A percentile compares a stretch with the other conserved stretches of the same genome.
phyloP scores from a whole-genome alignment of 805 yeast species.

The Geotrichum ghanense region DNA sequence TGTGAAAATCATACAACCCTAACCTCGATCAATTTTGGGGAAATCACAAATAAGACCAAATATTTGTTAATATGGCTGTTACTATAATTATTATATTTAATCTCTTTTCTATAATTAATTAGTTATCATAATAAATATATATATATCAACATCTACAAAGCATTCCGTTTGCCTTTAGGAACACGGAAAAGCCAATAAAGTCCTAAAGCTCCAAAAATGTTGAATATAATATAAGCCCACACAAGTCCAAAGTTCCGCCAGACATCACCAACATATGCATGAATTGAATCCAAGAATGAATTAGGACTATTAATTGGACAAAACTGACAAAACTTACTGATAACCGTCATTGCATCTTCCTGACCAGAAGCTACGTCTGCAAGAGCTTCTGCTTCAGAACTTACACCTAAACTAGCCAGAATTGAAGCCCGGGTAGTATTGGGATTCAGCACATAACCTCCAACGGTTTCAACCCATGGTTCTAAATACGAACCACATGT shows the following conservation, averaged over 20 bases:
- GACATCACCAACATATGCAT: conserved; percentile 24
- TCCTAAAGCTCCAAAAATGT: conserved; percentile 33
- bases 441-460: conserved; percentile 38
- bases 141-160: not conserved
- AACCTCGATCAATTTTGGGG: too few species aligned
- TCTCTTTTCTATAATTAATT: too few species aligned
- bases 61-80: too few species aligned
- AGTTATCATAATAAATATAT: too few species aligned
- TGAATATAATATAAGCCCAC: conserved; percentile 37
- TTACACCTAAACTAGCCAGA: too few species aligned
- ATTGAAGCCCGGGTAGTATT: conserved; percentile 38
- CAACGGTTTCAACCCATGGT: conserved; percentile 26
- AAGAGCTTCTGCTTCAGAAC: conserved; percentile 27
- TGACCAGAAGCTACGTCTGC: conserved; percentile 31
- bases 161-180: conserved; percentile 36
- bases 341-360: conserved; percentile 11
- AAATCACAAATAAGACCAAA: too few species aligned
- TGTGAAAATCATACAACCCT: too few species aligned
- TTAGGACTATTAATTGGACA: not conserved
- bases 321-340: conserved; percentile 32
- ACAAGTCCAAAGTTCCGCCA: conserved; percentile 55
- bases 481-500: conserved; percentile 48
- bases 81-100: too few species aligned
- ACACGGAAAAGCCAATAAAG: conserved; percentile 61
- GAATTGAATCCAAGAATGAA: conserved; percentile 28